phyloP scores from a whole-genome alignment of 306 rosid species.

The Sesbania bispinosa region DNA sequence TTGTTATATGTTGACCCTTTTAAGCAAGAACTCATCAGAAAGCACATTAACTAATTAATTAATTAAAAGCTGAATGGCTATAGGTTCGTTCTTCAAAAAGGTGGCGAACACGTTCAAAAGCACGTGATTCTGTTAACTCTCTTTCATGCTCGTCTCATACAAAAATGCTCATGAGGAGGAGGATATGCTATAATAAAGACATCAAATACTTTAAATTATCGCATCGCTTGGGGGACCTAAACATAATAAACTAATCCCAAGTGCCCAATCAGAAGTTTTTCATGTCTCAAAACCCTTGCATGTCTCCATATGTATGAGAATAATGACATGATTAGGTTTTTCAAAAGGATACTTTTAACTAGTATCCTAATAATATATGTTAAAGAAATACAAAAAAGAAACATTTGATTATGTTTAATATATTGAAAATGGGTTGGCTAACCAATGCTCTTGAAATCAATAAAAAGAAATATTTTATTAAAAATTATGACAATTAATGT shows the following conservation, averaged over 20 bases:
- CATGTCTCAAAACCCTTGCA: neutral
- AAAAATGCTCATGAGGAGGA: slow-evolving; percentile 23
- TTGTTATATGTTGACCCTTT: neutral
- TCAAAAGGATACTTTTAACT: neutral
- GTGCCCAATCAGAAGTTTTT: neutral
- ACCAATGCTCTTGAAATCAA: no score
- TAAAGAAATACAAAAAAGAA: no score
- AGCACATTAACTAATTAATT: neutral
- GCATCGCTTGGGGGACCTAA: neutral
- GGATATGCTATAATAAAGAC: slow-evolving; percentile 14
- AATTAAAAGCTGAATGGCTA: neutral
- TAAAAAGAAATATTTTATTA: no score
- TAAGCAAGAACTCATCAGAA: neutral
- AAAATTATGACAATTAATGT: no score
- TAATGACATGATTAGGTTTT: slow-evolving; percentile 6
- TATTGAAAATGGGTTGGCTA: no score
- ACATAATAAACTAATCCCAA: neutral
- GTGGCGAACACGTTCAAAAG: slow-evolving; percentile 38
- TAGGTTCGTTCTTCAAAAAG: slow-evolving; percentile 21
- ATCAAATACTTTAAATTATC: slow-evolving; percentile 23
- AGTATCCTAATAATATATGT: no score
- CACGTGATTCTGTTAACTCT: neutral
- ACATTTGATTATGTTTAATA: no score
- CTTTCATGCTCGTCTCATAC: slow-evolving; percentile 19
- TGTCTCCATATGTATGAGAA: slow-evolving; percentile 6